phyloP scores from a whole-genome alignment of 768 basidiomycete genomes.

The Mrakia frigida region DNA sequence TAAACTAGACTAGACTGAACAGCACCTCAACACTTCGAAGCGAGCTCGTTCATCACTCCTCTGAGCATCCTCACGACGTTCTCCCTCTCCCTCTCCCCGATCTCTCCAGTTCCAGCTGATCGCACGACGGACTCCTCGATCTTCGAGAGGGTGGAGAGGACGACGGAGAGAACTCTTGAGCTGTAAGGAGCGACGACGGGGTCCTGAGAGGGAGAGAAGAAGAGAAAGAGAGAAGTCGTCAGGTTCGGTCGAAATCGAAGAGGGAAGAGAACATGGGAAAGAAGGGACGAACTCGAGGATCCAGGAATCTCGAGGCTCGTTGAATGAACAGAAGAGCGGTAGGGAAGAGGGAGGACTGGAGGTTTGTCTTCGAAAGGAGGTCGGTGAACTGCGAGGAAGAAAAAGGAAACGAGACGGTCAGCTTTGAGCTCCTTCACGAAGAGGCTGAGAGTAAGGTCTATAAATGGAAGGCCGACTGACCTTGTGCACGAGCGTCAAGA shows the following conservation, averaged over 20 bases:
- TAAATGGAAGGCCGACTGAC: neutral
- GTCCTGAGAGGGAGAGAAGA: neutral
- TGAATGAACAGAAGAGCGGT: conserved; percentile 19
- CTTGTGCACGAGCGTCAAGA: conserved; percentile 26
- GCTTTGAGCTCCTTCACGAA: neutral
- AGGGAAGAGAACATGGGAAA: neutral
- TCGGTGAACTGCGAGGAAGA: conserved; percentile 7
- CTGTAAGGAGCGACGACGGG: conserved; percentile 20
- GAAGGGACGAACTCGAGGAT: conserved; percentile 7
- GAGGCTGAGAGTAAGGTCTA: too few species aligned
- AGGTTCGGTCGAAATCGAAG: neutral
- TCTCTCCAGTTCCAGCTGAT: neutral
- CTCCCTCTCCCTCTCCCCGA: conserved; percentile 1
- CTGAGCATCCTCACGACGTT: neutral
- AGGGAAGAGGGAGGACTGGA: conserved; percentile 13
- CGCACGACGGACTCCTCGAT: conserved; percentile 5
- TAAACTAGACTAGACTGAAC: too few species aligned
- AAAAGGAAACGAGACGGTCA: neutral
- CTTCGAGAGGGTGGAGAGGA: conserved; percentile 7
- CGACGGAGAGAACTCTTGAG: conserved; percentile 14
- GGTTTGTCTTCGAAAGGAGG: conserved; percentile 4
- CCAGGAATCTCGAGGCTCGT: conserved; percentile 10
- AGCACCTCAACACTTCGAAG: neutral
- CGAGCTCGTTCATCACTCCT: neutral
- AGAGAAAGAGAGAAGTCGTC: neutral